Conservation (phyloP, 2,329 filamentous ascomycete species). For the Aspergillus eucalypticola region DNA sequence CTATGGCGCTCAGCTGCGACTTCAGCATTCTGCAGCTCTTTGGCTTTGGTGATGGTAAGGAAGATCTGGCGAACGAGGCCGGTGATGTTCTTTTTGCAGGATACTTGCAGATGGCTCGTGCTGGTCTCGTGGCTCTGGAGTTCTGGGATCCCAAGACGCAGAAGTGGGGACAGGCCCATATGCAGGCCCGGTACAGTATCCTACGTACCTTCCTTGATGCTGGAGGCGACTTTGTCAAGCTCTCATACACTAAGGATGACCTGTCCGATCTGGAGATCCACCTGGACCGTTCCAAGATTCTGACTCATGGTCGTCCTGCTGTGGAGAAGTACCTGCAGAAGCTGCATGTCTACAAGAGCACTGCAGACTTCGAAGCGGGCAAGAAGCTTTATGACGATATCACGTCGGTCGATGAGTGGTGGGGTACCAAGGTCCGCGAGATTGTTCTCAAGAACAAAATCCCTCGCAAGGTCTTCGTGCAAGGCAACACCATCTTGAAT, state of each 20-base stretch:
- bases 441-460: constrained; percentile 63
- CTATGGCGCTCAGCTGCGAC: constrained; percentile 87
- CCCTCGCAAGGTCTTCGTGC: constrained; percentile 75
- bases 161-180: constrained; percentile 93
- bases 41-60: constrained; percentile 76
- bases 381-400: constrained; percentile 78
- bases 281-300: constrained; percentile 82
- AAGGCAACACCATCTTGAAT: constrained; percentile 78
- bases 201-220: constrained; percentile 74
- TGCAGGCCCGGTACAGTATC: constrained; percentile 88
- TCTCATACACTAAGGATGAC: constrained; percentile 72
- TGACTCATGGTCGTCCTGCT: constrained; percentile 76
- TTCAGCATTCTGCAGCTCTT: constrained; percentile 89
- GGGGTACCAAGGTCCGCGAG: constrained; percentile 73
- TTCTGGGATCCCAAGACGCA: constrained; percentile 90
- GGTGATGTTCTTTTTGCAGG: constrained; percentile 85
- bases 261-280: constrained; percentile 79
- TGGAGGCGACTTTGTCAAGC: constrained; percentile 80
- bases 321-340: constrained; percentile 88
- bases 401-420: constrained; percentile 82
- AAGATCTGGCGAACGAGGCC: constrained; percentile 72
- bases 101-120: constrained; percentile 91
- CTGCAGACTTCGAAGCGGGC: constrained; percentile 78
- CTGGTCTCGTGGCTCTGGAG: constrained; percentile 84
- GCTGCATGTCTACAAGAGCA: constrained; percentile 88